phyloP scores from a whole-genome alignment of 2,329 filamentous ascomycete genomes.

The Aspergillus sp. region DNA sequence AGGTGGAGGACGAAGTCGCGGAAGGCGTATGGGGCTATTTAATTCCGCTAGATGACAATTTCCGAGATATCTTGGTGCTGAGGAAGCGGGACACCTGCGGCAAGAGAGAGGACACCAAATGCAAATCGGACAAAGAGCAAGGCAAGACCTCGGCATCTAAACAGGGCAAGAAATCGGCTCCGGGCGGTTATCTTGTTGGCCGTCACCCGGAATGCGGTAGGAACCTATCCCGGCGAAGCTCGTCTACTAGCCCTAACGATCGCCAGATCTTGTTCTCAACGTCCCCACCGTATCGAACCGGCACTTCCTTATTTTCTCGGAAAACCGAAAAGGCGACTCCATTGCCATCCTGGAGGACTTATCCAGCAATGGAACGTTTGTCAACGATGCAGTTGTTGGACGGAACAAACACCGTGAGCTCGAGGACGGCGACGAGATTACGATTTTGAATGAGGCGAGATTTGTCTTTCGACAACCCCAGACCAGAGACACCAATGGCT shows the following conservation, averaged over 20 bases:
- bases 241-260: neutral
- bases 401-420: constrained; percentile 89
- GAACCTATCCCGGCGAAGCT: constrained; percentile 32
- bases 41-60: constrained; percentile 71
- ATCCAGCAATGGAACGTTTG: constrained; percentile 93
- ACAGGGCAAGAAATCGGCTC: constrained; percentile 41
- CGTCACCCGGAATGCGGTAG: constrained; percentile 90
- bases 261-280: constrained; percentile 66
- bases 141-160: constrained; percentile 41
- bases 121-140: too few relatives aligned
- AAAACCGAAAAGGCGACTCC: constrained; percentile 56
- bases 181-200: constrained; percentile 86
- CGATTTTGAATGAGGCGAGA: constrained; percentile 76
- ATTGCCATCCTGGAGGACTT: constrained; percentile 84
- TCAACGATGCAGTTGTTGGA: constrained; percentile 87
- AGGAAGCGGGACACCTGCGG: constrained; percentile 68
- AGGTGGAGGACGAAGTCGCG: constrained; percentile 77
- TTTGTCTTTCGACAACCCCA: constrained; percentile 92
- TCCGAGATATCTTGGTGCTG: constrained; percentile 69
- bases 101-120: neutral
- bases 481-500: constrained; percentile 69
- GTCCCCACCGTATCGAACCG: constrained; percentile 84
- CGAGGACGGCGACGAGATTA: constrained; percentile 85
- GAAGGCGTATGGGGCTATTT: constrained; percentile 97
- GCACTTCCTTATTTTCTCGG: constrained; percentile 52